phyloP scores from a whole-genome alignment of 1,284 basidiomycete species.

The Naganishia sp. region DNA sequence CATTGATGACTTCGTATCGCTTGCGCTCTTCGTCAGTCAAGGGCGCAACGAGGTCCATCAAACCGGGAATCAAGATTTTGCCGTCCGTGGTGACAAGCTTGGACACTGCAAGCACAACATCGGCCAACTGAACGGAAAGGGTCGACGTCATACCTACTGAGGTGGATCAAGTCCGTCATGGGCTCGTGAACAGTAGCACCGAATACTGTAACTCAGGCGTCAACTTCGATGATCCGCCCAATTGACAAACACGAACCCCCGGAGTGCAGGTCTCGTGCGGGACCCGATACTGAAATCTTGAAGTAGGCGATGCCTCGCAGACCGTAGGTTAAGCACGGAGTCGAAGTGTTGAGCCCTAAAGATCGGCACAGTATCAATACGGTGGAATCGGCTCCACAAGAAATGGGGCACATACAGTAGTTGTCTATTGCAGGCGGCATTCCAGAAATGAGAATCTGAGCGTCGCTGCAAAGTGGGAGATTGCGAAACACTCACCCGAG shows the following conservation, averaged over 20 bases:
- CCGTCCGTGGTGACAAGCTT: conserved; percentile 82
- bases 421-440: conserved; percentile 44
- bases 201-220: conserved; percentile 58
- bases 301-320: conserved; percentile 86
- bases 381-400: too few relatives aligned
- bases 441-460: neutral
- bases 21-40: conserved; percentile 74
- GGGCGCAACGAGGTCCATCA: conserved; percentile 81
- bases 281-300: conserved; percentile 79
- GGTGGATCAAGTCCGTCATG: conserved; percentile 64
- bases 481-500: conserved; percentile 59
- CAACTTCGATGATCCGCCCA: neutral
- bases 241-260: conserved; percentile 55
- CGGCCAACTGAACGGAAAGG: neutral
- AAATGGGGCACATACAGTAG: conserved; percentile 45
- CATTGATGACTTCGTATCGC: conserved; percentile 75
- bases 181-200: conserved; percentile 83
- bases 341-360: conserved; percentile 53
- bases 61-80: conserved; percentile 84
- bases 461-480: neutral
- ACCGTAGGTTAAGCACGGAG: conserved; percentile 57
- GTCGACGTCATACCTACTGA: conserved; percentile 47
- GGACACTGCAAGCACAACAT: conserved; percentile 52
- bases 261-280: conserved; percentile 87
- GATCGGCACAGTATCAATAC: too few relatives aligned